A percentile compares a stretch with the other conserved stretches of the same genome.
Evolutionary conservation across 2,329 filamentous ascomycete species (phyloP).

Genomic region (Didymosphaeria variabile): DNA sequence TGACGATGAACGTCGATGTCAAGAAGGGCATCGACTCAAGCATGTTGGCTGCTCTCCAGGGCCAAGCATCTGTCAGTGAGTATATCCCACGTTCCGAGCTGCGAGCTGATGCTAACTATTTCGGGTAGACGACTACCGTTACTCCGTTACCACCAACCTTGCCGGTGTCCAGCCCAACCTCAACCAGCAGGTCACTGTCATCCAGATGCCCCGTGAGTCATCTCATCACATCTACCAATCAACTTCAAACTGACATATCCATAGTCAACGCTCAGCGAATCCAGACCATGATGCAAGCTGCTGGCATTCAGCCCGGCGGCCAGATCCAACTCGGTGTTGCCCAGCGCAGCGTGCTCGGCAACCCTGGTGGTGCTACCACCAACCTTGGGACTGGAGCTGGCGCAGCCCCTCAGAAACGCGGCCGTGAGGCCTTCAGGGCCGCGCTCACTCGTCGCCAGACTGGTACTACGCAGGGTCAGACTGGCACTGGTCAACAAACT

Average conservation of each 20-base stretch:
- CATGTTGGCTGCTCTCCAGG: constrained; percentile 46
- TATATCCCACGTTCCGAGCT: neutral
- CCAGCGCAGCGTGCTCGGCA: constrained; percentile 47
- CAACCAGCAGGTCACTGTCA: constrained; percentile 47
- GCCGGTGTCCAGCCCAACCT: constrained; percentile 44
- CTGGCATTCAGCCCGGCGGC: constrained; percentile 41
- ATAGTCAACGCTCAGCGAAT: constrained; percentile 47
- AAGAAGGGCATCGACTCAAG: constrained; percentile 44
- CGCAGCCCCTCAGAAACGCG: constrained; percentile 28
- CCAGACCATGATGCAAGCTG: constrained; percentile 47
- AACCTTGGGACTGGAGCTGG: constrained; percentile 29
- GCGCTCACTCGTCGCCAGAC: constrained; percentile 34
- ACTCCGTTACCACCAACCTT: constrained; percentile 45
- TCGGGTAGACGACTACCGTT: constrained; percentile 46
- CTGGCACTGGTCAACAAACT: neutral
- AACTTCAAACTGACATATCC: constrained; percentile 21
- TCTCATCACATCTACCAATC: neutral
- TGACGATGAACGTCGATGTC: constrained; percentile 48
- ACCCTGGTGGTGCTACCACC: constrained; percentile 47
- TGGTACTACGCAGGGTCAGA: constrained; percentile 14
- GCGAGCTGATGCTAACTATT: neutral
- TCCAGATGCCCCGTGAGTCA: constrained; percentile 48
- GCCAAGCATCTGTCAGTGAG: constrained; percentile 41
- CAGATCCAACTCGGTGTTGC: constrained; percentile 47
- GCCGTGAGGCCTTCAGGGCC: constrained; percentile 36